phyloP scores from a whole-genome alignment of 331 rosid genomes.

The Malus hybrid region DNA sequence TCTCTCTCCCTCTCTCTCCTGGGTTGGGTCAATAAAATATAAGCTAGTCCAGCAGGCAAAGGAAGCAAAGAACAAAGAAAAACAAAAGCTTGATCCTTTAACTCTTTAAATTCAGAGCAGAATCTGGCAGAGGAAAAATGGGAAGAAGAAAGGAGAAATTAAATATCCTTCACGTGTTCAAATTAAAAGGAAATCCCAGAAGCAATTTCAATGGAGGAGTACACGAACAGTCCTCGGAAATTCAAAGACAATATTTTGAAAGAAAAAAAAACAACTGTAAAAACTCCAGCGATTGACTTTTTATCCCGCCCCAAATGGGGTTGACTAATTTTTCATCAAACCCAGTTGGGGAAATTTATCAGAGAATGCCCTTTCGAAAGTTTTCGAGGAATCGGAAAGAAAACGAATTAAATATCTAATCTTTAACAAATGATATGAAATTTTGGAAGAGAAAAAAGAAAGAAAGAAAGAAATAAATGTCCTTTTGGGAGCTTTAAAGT shows the following conservation, averaged over 20 bases:
- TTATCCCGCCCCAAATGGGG: constrained; percentile 29
- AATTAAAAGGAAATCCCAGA: constrained; percentile 2
- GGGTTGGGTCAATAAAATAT: constrained; percentile 4
- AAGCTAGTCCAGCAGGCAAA: constrained; percentile 21
- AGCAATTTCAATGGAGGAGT: constrained; percentile 5
- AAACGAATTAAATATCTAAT: background rate
- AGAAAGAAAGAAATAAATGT: too few species aligned
- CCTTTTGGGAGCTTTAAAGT: background rate
- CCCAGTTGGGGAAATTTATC: constrained; percentile 23
- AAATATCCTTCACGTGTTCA: constrained; percentile 28
- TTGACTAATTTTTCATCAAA: constrained; percentile 42
- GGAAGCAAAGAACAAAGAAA: constrained; percentile 1
- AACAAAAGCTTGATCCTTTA: constrained; percentile 1
- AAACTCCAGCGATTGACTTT: background rate
- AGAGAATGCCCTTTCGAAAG: constrained; percentile 15
- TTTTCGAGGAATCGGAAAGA: constrained; percentile 6
- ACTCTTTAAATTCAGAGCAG: constrained; percentile 18
- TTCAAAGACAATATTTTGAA: constrained; percentile 52
- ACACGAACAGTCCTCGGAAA: constrained; percentile 26
- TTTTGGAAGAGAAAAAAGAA: background rate
- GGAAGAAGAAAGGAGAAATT: constrained; percentile 22
- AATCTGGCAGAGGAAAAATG: constrained; percentile 20
- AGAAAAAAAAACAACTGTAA: background rate
- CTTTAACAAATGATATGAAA: background rate
- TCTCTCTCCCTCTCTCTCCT: background rate